Base-by-base conservation (phyloP, 164 flowering plant genomes). In the Taxillus chinensis region DNA sequence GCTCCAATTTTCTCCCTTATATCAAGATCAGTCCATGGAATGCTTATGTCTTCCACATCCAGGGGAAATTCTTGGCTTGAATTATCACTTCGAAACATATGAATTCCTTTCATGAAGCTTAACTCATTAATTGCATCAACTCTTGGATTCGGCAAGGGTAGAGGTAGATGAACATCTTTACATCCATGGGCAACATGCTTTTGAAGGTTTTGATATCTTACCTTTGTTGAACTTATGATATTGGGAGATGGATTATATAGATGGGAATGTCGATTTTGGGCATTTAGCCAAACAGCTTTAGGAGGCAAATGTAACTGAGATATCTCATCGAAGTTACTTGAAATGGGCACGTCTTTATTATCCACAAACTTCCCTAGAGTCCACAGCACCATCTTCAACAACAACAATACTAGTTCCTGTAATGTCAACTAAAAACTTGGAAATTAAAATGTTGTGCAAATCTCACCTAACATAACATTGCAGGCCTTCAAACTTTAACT, bases 11-110 rank as follows among this genome's bases (percentile, higher is more conserved):
- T 79, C 76, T 90, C 95, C 74, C 83, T 89, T 17, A 90, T 53
- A 50, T 73, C 78, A 74, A 93, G 90, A 68, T 93, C 93, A 75
- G 76, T 81, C 99, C 99, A 93, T 5, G 95, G 95, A 63, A 93
- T 93, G 66, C 78, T 83, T 71, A 92, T 67, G 71, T 85, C 96
- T 51, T 87, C 95, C 55, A 80, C 72, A 62, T 84, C 89, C 73
- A 90, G 72, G 45, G 82, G 17, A 60, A 85, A 49, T 12, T 84
- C 87, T 46, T 53, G 71, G 67, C 70, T 74, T 60, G 79, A 13
- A 67, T 59, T 84, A 27, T 27, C 27, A 64, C 65, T 68, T 54
- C 75, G 62, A 57, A 66, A 41, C 10, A 66, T 49, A 61, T 64
- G 81, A 67, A 71, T 57, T 58, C 74, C 78, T 41, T 70, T 83